These are phyloP conservation scores for Fraxinus angustifolia DNA, from an alignment of 305 asterid species.

Conservation along the genomic window DNA sequence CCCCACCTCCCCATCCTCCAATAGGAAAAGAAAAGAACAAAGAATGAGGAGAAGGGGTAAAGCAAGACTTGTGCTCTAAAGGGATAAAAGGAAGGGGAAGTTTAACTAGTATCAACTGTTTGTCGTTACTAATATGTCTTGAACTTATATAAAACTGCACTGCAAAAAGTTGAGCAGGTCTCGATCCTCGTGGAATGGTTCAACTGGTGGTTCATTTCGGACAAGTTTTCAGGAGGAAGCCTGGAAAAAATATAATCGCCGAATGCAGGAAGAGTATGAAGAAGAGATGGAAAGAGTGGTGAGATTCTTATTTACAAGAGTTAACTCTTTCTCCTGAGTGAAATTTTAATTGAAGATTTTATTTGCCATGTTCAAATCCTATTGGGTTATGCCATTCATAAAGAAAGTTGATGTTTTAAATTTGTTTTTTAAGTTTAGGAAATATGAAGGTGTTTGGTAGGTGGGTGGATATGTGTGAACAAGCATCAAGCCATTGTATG, in stretches of 20 bases:
- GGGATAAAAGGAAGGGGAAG: neutral
- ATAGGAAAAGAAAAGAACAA: neutral
- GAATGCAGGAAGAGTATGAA: conserved; percentile 90
- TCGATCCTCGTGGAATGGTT: conserved; percentile 50
- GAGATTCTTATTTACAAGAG: conserved; percentile 26
- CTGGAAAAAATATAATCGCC: conserved; percentile 74
- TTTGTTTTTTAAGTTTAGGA: neutral
- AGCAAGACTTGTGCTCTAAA: neutral
- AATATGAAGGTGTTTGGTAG: neutral
- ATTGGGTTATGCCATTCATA: neutral
- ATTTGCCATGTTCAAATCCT: neutral
- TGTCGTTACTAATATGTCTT: conserved; percentile 18
- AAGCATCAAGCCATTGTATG: neutral
- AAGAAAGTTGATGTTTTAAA: neutral
- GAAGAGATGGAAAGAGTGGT: conserved; percentile 99
- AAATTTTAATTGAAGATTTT: neutral
- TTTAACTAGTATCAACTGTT: neutral
- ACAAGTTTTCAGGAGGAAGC: conserved; percentile 74
- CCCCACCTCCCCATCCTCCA: neutral
- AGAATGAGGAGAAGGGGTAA: neutral
- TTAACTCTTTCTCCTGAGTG: conserved; percentile 11
- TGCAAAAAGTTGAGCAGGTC: conserved; percentile 75
- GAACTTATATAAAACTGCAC: conserved; percentile 35
- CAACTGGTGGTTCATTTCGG: conserved; percentile 48
- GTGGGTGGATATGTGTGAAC: neutral